Evolutionary conservation across 176 grass and related monocot genomes (phyloP).

Genomic region (Miscanthus lutarioriparius): DNA sequence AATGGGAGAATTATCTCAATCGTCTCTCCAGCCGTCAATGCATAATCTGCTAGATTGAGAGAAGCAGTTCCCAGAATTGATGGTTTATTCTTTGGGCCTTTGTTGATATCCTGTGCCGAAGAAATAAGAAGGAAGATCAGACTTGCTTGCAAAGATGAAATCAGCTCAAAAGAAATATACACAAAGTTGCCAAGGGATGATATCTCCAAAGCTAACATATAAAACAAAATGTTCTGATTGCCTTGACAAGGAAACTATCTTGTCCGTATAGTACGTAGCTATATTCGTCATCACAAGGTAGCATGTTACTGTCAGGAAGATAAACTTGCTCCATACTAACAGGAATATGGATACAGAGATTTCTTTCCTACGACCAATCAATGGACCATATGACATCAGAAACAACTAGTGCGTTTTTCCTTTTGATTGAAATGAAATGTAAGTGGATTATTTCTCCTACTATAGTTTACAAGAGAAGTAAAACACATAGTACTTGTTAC

Average conservation of each 20-base stretch:
- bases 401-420: neutral
- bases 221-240: constrained; percentile 2
- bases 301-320: constrained; percentile 24
- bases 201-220: neutral
- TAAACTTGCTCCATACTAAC: constrained; percentile 9
- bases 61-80: constrained; percentile 67
- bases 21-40: constrained; percentile 47
- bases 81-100: constrained; percentile 76
- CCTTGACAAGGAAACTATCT: constrained; percentile 4
- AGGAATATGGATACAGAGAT: neutral
- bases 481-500: neutral
- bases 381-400: constrained; percentile 9
- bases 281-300: constrained; percentile 15
- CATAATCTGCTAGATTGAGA: constrained; percentile 74
- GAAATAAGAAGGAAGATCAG: constrained; percentile 21
- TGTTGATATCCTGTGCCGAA: constrained; percentile 46
- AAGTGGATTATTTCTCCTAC: neutral
- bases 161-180: neutral
- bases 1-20: constrained; percentile 77
- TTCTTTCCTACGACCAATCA: neutral
- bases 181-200: constrained; percentile 4
- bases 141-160: constrained; percentile 17
- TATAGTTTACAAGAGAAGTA: neutral
- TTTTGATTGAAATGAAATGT: neutral
- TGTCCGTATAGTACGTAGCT: neutral